Conservation (phyloP, 768 basidiomycete genomes). For the Lyophyllum decastes region DNA sequence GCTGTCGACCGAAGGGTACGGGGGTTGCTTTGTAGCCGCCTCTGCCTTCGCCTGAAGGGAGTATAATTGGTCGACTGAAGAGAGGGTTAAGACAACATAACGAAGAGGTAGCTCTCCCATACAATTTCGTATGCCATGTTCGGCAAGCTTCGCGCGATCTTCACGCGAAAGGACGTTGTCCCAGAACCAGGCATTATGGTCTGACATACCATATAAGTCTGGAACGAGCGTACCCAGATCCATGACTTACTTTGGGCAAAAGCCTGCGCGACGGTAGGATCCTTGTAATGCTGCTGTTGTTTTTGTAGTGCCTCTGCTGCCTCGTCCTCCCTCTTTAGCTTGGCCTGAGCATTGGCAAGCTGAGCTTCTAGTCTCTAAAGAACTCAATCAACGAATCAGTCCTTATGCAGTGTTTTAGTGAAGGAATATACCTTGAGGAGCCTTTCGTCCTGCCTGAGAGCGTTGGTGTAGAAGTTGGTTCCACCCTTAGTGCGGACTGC, state of each 20-base stretch:
- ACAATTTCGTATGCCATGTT: constrained; percentile 30
- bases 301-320: constrained; percentile 19
- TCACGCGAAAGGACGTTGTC: constrained; percentile 25
- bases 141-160: constrained; percentile 27
- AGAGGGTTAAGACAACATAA: background rate
- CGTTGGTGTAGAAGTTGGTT: constrained; percentile 21
- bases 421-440: constrained; percentile 22
- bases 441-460: constrained; percentile 25
- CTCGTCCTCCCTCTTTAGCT: constrained; percentile 26
- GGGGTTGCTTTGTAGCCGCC: constrained; percentile 22
- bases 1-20: constrained; percentile 23
- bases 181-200: constrained; percentile 27
- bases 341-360: constrained; percentile 23
- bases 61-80: constrained; percentile 28
- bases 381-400: constrained; percentile 6
- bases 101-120: constrained; percentile 6
- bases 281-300: constrained; percentile 12
- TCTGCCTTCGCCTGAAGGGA: constrained; percentile 26
- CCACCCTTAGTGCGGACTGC: constrained; percentile 21
- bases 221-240: too few species aligned
- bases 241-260: background rate
- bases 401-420: background rate
- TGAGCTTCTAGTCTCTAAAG: constrained; percentile 30
- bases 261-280: constrained; percentile 1
- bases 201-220: constrained; percentile 1